Evolutionary conservation across 352 stramenopile species (phyloP), one percentile per base, ranked within the genome.

Genomic region (Globisporangium paddicum): DNA sequence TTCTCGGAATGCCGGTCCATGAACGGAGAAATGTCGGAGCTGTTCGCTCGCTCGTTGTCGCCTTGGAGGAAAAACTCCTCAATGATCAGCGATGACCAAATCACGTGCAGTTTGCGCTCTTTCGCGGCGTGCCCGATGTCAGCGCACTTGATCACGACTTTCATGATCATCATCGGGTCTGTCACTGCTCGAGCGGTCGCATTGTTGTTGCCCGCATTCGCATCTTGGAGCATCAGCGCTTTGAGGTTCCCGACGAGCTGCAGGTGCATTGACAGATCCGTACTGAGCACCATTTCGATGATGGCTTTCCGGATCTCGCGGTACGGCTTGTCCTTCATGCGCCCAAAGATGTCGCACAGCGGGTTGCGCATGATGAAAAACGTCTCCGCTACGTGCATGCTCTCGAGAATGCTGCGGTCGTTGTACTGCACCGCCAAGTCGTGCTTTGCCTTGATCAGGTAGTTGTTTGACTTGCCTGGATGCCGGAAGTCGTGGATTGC

Each of bases 31-130:
- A 97, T 87, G 42, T 94, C 75, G 42, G 96, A 76, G 55, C 86
- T 88, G 35, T 90, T 76, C 37, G 77, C 71, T 47, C 90, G 93
- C 63, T 98, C 96, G 59, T 96, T 86, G 68, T 98, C 95, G 41
- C 96, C 96, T 71, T 98, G 95, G 19, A 86, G 67, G 64, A 97
- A 98, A 62, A 98, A 98, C 68, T 99, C 96, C 54, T 97, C 85
- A 51, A 97, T 90, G 50, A 98, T 96, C 32, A 96, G 75, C 48
- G 91, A 85, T 7, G 89, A 90, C 94, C 95, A 99, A 60, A 94
- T 82, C 55, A 91, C 85, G 51, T 94, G 80, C 35, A 98, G 60
- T 34, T 77, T 73, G 28, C 76, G 82, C 38, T 90, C 78, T 71
- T 97, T 96, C 34, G 87, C 78, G 23, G 88, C 89, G 67, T 98